Evolutionary conservation across 139 green algal genomes (phyloP), one percentile per base, ranked within the genome.

Genomic region (Desmodesmus armatus): DNA sequence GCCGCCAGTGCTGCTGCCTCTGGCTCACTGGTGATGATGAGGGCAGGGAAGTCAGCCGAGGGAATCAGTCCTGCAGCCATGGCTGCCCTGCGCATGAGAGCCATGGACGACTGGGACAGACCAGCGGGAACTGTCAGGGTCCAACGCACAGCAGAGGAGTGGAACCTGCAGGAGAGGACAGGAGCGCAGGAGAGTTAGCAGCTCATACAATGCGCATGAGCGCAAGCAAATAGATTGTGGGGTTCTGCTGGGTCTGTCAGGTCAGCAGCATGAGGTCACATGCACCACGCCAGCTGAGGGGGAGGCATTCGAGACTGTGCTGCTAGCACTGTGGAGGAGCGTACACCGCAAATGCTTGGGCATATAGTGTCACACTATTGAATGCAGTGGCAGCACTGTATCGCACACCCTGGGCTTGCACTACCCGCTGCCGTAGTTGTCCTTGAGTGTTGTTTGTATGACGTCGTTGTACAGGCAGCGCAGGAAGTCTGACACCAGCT

Each of bases 1-100:
- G 43, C 76, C 27, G 58, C 76, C 53, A 82, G 76, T 53, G 76
- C 76, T 41, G 76, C 76, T 39, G 76, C 76, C 33, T 82, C 76
- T n/a, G 76, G 76, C 76, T 82, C 76, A 55, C 53, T 82, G 15
- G 76, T 53, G 53, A 82, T 33, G 33, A 72, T 11, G 33, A 82
- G 53, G 27, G 76, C 51, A 35, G 51, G 31, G 4, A 53, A 82
- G 17, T 82, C 3, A 5, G 55, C 23, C 13, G 76, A 27, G 9
- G 76, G 76, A 27, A 82, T 71, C 53, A 82, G 71, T 31, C 39
- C 76, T 25, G 76, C 76, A 21, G 71, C 53, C 53, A 82, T 39
- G 39, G 76, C 53, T 2, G 76, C 76, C 39, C 72, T 53, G 15
- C 53, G 41, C 76, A 82, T 82, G 51, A 40, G 53, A 15, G n/a